Evolutionary conservation across 1,139 yeast genomes (phyloP).

Genomic region (Dujonia santamariae): DNA sequence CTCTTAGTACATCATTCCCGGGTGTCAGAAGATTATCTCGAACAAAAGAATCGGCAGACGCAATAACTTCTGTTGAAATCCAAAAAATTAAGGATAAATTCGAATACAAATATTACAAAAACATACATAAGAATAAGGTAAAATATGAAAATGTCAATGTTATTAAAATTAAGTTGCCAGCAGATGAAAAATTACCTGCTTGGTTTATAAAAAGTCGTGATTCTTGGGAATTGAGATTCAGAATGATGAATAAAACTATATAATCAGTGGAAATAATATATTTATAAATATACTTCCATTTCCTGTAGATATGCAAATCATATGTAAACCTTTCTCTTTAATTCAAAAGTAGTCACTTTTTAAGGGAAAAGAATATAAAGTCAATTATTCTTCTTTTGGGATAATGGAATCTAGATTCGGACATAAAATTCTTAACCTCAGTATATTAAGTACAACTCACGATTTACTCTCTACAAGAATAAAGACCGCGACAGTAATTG

Average conservation of each 20-base stretch:
- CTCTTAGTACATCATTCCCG: constrained; percentile 3
- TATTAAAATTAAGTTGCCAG: constrained; percentile 54
- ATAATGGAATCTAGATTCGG: too few species aligned
- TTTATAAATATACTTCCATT: too few species aligned
- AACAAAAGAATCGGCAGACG: not conserved
- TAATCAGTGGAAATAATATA: too few species aligned
- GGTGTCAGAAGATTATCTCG: constrained; percentile 2
- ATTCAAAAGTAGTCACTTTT: too few species aligned
- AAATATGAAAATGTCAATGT: constrained; percentile 37
- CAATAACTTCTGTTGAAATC: constrained; percentile 17
- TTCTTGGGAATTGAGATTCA: constrained; percentile 50
- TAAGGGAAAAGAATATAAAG: too few species aligned
- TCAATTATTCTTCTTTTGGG: too few species aligned
- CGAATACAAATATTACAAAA: constrained; percentile 39
- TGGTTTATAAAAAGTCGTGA: constrained; percentile 70
- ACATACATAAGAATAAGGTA: constrained; percentile 25
- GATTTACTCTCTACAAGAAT: too few species aligned
- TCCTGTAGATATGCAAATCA: too few species aligned
- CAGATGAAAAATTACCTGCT: constrained; percentile 57
- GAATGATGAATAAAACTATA: constrained; percentile 6
- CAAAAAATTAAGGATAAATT: constrained; percentile 21
- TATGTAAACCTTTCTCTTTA: too few species aligned
- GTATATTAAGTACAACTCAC: too few species aligned
- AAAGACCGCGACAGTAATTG: too few species aligned
- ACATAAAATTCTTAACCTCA: too few species aligned